These are phyloP conservation scores for Cantharellus anzutake DNA, from an alignment of 768 basidiomycete species.

Conservation along the genomic window DNA sequence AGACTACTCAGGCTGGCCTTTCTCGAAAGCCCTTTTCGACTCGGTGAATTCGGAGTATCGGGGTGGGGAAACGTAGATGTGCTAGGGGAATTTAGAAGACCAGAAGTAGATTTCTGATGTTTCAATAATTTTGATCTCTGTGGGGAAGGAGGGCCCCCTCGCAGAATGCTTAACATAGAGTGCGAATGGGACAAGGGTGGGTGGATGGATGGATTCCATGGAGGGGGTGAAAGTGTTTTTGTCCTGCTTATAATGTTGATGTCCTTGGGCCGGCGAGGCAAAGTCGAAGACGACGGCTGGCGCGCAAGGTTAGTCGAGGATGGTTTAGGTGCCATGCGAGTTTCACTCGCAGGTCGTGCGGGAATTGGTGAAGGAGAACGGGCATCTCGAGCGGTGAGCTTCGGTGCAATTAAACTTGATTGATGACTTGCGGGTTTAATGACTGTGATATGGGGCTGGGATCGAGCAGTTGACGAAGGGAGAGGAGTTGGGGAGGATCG, in stretches of 20 bases:
- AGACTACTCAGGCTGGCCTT: conserved; percentile 7
- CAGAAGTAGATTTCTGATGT: conserved; percentile 7
- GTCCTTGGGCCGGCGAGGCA: neutral
- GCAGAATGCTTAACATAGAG: neutral
- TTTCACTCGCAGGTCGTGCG: conserved; percentile 18
- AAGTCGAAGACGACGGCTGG: neutral
- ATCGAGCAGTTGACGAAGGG: neutral
- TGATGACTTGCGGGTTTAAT: neutral
- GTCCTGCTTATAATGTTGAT: neutral
- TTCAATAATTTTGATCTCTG: conserved; percentile 2
- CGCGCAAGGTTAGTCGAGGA: conserved; percentile 43
- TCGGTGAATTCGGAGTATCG: neutral
- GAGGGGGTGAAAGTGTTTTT: conserved; percentile 22
- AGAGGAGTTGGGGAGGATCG: neutral
- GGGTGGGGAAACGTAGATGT: neutral
- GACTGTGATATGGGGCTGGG: neutral
- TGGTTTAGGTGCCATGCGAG: conserved; percentile 54
- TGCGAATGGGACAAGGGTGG: neutral
- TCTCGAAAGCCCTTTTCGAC: neutral
- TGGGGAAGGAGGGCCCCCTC: neutral
- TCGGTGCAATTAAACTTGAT: neutral
- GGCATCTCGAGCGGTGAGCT: neutral
- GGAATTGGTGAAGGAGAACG: conserved; percentile 36
- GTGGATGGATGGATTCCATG: conserved; percentile 14
- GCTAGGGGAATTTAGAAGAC: neutral